phyloP scores from a whole-genome alignment of 495 filamentous ascomycete species.

The Rhypophila decipiens region DNA sequence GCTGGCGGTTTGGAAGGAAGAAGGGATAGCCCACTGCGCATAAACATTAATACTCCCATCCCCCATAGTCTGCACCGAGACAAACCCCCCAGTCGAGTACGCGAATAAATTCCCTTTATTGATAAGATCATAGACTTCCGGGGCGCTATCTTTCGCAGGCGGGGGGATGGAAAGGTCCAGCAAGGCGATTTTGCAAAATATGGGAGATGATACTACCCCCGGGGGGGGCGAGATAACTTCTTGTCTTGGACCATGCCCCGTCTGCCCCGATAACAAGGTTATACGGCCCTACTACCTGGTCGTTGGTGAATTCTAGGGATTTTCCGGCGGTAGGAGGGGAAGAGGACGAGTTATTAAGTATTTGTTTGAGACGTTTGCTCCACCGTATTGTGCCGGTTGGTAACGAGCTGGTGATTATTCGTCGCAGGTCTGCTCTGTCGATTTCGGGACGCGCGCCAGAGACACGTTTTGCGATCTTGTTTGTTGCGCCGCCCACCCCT shows the following conservation, averaged over 20 bases:
- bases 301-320: slow-evolving; percentile 18
- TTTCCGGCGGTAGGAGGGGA: slow-evolving; percentile 8
- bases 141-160: slow-evolving; percentile 29
- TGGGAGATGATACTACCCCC: slow-evolving; percentile 28
- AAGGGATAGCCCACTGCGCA: too few relatives aligned
- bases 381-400: slow-evolving; percentile 42
- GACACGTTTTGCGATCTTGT: neutral
- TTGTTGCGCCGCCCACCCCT: neutral
- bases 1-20: too few relatives aligned
- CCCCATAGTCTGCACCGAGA: slow-evolving; percentile 41
- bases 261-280: slow-evolving; percentile 43
- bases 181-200: slow-evolving; percentile 31
- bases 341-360: too few relatives aligned
- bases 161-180: slow-evolving; percentile 35
- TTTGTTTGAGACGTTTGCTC: slow-evolving; percentile 33
- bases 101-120: slow-evolving; percentile 42
- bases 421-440: slow-evolving; percentile 30
- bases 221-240: slow-evolving; percentile 18
- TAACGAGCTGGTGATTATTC: slow-evolving; percentile 30
- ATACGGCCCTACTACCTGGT: slow-evolving; percentile 18
- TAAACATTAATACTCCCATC: slow-evolving; percentile 39
- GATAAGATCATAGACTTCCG: slow-evolving; percentile 32
- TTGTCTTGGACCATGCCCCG: slow-evolving; percentile 39
- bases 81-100: slow-evolving; percentile 27
- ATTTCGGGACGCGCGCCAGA: slow-evolving; percentile 37